A percentile compares a stretch with the other conserved stretches of the same genome.
Evolutionary conservation across 805 yeast genomes (phyloP).

Genomic region (Yarrowia alimentaria): DNA sequence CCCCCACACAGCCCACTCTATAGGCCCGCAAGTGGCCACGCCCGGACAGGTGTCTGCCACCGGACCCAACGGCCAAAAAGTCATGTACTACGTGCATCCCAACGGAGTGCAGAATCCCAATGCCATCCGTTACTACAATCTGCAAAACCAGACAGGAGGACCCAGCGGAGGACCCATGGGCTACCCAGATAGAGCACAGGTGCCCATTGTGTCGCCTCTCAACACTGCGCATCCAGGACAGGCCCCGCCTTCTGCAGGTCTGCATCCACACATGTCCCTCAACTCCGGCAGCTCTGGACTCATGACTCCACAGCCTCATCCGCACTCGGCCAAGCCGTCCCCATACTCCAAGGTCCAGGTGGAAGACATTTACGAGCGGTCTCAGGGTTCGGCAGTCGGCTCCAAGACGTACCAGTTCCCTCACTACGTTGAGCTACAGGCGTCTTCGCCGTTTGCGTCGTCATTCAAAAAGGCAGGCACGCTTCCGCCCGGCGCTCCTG

Average conservation of each 20-base stretch:
- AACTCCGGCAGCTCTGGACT: too few species aligned
- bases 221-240: constrained; percentile 14
- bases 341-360: constrained; percentile 27
- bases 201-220: constrained; percentile 15
- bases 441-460: constrained; percentile 25
- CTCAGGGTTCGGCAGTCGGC: constrained; percentile 14
- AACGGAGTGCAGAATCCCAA: constrained; percentile 25
- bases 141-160: constrained; percentile 19
- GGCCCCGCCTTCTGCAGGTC: too few species aligned
- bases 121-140: constrained; percentile 23
- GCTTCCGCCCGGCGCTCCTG: background rate
- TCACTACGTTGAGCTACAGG: constrained; percentile 24
- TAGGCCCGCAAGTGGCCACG: background rate
- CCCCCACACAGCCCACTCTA: constrained; percentile 22
- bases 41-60: background rate
- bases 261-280: too few species aligned
- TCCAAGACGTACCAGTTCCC: constrained; percentile 23
- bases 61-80: background rate
- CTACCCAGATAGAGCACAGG: constrained; percentile 2
- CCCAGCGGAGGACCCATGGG: too few species aligned
- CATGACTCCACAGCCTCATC: constrained; percentile 23
- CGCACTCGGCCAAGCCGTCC: constrained; percentile 23
- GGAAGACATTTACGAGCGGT: constrained; percentile 23
- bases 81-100: constrained; percentile 19
- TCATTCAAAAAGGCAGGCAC: constrained; percentile 21